Evolutionary conservation across 352 stramenopile species (phyloP).

Genomic region (Globisporangium solare): DNA sequence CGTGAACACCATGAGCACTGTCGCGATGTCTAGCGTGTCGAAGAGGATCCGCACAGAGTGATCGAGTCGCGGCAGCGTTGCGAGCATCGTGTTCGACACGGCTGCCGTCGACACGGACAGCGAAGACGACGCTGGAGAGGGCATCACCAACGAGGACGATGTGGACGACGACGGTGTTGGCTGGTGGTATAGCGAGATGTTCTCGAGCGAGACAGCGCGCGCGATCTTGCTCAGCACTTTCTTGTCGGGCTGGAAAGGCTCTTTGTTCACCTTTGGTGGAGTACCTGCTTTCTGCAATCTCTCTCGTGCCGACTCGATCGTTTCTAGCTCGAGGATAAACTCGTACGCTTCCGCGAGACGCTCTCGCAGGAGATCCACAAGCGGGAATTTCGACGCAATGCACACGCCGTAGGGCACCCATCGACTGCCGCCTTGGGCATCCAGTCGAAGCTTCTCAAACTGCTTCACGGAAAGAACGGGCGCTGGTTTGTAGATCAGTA

Average conservation of each 20-base stretch:
- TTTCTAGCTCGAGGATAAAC: constrained; percentile 70
- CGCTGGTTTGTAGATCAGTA: constrained; percentile 79
- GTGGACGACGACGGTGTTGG: constrained; percentile 14
- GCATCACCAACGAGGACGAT: background rate
- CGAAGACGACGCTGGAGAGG: constrained; percentile 26
- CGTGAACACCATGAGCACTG: constrained; percentile 72
- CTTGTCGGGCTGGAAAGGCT: constrained; percentile 69
- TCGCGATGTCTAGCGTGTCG: constrained; percentile 73
- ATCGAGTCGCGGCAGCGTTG: constrained; percentile 54
- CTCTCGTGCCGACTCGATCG: constrained; percentile 28
- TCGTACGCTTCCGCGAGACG: constrained; percentile 79
- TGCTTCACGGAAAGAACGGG: constrained; percentile 49
- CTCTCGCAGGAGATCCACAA: constrained; percentile 76
- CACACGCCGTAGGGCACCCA: constrained; percentile 83
- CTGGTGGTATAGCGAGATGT: constrained; percentile 50
- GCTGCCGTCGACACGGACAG: constrained; percentile 27
- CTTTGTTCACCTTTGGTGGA: constrained; percentile 11
- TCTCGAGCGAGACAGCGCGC: constrained; percentile 58
- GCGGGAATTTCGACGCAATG: constrained; percentile 77
- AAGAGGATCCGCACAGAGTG: constrained; percentile 77
- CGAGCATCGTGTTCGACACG: constrained; percentile 31
- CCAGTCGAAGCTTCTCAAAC: constrained; percentile 53
- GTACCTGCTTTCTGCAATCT: constrained; percentile 22
- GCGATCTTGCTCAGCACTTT: constrained; percentile 78
- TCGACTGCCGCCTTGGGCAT: constrained; percentile 33